These are phyloP conservation scores for Aspergillus diversus DNA, from an alignment of 495 filamentous ascomycete genomes.

Conservation along the genomic window DNA sequence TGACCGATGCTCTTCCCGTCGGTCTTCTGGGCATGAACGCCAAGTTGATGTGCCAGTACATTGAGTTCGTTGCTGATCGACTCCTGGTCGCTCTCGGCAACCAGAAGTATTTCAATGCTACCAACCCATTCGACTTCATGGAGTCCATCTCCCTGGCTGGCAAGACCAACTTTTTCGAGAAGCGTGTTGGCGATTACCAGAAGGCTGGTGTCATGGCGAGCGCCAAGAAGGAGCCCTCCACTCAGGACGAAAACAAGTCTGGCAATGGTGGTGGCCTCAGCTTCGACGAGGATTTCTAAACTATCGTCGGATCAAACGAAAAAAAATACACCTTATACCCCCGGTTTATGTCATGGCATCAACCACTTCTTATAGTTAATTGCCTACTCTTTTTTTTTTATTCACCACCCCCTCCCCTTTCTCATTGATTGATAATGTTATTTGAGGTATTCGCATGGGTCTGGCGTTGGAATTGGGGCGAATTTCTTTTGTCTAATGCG, in stretches of 20 bases:
- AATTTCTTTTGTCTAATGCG: slow-evolving; percentile 25
- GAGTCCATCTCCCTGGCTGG: slow-evolving; percentile 97
- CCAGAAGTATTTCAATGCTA: slow-evolving; percentile 85
- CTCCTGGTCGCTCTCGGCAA: slow-evolving; percentile 91
- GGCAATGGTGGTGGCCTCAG: slow-evolving; percentile 78
- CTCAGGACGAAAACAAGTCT: slow-evolving; percentile 54
- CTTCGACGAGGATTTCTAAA: slow-evolving; percentile 98
- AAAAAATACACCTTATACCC: slow-evolving; percentile 23
- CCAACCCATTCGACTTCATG: slow-evolving; percentile 99
- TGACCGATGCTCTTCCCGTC: slow-evolving; percentile 91
- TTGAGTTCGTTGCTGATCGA: slow-evolving; percentile 98
- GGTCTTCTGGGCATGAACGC: slow-evolving; percentile 97
- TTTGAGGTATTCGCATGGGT: slow-evolving; percentile 46
- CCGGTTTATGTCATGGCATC: slow-evolving; percentile 23
- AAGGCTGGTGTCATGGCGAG: slow-evolving; percentile 98
- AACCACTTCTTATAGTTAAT: slow-evolving; percentile 26
- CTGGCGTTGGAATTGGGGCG: slow-evolving; percentile 39
- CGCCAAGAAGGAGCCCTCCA: slow-evolving; percentile 73
- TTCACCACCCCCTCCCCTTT: slow-evolving; percentile 14
- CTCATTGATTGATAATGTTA: slow-evolving; percentile 38
- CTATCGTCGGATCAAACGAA: slow-evolving; percentile 14
- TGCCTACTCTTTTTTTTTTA: slow-evolving; percentile 25
- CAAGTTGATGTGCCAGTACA: slow-evolving; percentile 98
- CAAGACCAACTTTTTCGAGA: slow-evolving; percentile 99
- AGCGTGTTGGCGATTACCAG: slow-evolving; percentile 99